phyloP scores from a whole-genome alignment of 257 asterid species.

The Coffea eugenioides region DNA sequence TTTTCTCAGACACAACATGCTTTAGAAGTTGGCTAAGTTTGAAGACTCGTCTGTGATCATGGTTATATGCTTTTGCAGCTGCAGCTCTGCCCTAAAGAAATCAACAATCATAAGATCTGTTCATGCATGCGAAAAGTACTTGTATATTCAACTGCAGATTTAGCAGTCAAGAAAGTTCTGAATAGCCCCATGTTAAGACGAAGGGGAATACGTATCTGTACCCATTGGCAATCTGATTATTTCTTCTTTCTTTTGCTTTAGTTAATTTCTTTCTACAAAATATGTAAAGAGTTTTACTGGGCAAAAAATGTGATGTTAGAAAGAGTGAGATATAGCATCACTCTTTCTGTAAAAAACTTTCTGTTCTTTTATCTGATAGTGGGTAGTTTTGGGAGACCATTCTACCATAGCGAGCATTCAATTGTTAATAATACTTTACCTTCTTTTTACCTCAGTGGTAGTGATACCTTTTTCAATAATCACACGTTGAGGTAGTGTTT shows the following conservation, averaged over 20 bases:
- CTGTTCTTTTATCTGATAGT: too few species aligned
- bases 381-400: too few species aligned
- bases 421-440: neutral
- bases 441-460: neutral
- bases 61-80: neutral
- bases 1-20: neutral
- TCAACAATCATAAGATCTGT: conserved; percentile 10
- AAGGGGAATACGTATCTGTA: neutral
- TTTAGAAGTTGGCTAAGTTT: too few species aligned
- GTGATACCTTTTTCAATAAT: too few species aligned
- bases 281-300: too few species aligned
- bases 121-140: conserved; percentile 6
- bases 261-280: too few species aligned
- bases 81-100: neutral
- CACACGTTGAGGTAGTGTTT: neutral
- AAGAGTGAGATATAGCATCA: too few species aligned
- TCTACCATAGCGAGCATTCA: neutral
- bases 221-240: too few species aligned
- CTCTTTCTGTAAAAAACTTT: too few species aligned
- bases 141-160: neutral
- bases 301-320: too few species aligned
- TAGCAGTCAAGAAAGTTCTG: neutral
- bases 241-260: too few species aligned
- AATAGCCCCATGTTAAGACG: neutral
- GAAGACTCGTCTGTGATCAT: neutral